phyloP scores from a whole-genome alignment of 2,329 filamentous ascomycete species.

The Ceratocystis cubensis region DNA sequence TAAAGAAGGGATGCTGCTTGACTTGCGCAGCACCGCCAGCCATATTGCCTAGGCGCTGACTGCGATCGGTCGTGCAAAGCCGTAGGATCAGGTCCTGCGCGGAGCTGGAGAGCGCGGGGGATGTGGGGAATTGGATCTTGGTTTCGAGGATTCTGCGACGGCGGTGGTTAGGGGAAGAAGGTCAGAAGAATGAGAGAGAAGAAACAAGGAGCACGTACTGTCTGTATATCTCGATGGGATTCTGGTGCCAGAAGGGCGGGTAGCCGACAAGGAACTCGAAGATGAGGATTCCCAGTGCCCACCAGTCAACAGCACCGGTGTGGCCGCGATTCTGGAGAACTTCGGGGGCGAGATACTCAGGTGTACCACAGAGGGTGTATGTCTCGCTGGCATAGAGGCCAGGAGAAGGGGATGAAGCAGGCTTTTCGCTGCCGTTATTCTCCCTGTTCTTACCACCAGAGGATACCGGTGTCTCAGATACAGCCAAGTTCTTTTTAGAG shows the following conservation, averaged over 20 bases:
- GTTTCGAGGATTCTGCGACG: slow-evolving; percentile 59
- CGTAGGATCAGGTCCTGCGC: slow-evolving; percentile 64
- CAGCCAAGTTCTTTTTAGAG: background rate
- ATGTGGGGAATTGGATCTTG: slow-evolving; percentile 58
- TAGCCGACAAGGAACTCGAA: slow-evolving; percentile 79
- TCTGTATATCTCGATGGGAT: slow-evolving; percentile 78
- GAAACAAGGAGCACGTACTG: slow-evolving; percentile 37
- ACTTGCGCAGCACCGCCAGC: slow-evolving; percentile 59
- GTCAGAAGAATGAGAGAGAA: background rate
- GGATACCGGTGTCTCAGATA: background rate
- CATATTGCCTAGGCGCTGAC: slow-evolving; percentile 65
- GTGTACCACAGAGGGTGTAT: slow-evolving; percentile 72
- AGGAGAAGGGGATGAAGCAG: background rate
- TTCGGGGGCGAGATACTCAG: slow-evolving; percentile 73
- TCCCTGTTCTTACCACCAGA: background rate
- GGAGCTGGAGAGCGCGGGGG: slow-evolving; percentile 51
- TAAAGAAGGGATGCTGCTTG: slow-evolving; percentile 66
- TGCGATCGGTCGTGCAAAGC: slow-evolving; percentile 68
- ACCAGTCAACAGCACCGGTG: slow-evolving; percentile 71
- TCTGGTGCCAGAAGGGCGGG: slow-evolving; percentile 77
- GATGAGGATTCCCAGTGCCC: slow-evolving; percentile 71
- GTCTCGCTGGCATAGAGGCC: slow-evolving; percentile 48
- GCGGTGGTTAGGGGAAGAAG: slow-evolving; percentile 16
- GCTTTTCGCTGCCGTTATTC: no score
- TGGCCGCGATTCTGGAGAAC: slow-evolving; percentile 74